Conservation (phyloP, 306 rosid genomes). For the Pueraria montana region DNA sequence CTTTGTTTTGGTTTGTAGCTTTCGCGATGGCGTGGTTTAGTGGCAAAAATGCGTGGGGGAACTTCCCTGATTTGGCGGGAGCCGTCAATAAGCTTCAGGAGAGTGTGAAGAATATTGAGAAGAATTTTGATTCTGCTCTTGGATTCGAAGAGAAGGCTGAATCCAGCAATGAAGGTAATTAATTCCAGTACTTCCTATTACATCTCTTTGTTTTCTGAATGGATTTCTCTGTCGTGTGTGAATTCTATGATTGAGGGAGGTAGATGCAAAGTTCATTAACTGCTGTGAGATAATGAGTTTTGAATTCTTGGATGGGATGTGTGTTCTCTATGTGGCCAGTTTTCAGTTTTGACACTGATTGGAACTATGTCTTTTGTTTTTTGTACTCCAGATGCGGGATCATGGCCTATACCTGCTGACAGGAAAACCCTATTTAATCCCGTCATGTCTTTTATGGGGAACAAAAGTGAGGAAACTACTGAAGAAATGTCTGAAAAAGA, state of each 20-base stretch:
- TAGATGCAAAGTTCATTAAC: slow-evolving; percentile 15
- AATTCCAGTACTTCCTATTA: slow-evolving; percentile 32
- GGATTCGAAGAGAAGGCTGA: slow-evolving; percentile 86
- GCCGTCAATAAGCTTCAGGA: slow-evolving; percentile 99
- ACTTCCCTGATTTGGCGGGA: slow-evolving; percentile 96
- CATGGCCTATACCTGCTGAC: slow-evolving; percentile 76
- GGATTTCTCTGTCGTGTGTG: slow-evolving; percentile 24
- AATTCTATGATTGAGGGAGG: slow-evolving; percentile 31
- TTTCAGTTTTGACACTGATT: slow-evolving; percentile 50
- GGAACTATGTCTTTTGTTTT: slow-evolving; percentile 38
- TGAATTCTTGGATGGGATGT: slow-evolving; percentile 21
- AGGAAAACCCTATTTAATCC: slow-evolving; percentile 75
- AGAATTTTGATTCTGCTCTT: slow-evolving; percentile 94
- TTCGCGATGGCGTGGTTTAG: slow-evolving; percentile 94
- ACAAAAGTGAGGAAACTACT: slow-evolving; percentile 62
- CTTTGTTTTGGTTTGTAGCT: slow-evolving; percentile 47
- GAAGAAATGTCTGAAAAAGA: slow-evolving; percentile 58
- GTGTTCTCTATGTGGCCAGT: slow-evolving; percentile 19
- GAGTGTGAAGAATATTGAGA: slow-evolving; percentile 98
- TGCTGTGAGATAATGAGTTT: slow-evolving; percentile 19
- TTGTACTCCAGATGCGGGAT: slow-evolving; percentile 71
- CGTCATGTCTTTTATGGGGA: slow-evolving; percentile 84
- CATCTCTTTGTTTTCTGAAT: slow-evolving; percentile 32
- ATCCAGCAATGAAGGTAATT: slow-evolving; percentile 85
- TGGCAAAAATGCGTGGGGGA: slow-evolving; percentile 84